phyloP scores from a whole-genome alignment of 2,329 filamentous ascomycete genomes.

The Escovopsis sp. region DNA sequence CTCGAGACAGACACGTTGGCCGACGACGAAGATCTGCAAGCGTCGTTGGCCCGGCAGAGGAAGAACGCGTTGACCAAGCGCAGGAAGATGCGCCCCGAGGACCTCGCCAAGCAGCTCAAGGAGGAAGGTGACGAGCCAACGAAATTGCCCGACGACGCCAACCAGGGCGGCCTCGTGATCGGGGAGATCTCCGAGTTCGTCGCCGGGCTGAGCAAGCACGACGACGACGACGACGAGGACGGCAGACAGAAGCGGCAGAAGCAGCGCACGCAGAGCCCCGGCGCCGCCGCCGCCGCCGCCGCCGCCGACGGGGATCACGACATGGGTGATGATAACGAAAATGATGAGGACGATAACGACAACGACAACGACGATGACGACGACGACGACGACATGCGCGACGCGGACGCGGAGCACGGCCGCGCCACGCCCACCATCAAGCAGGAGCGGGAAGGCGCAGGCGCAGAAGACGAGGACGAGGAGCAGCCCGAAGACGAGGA shows the following conservation, averaged over 20 bases:
- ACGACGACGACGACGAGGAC: constrained; percentile 35
- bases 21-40: constrained; percentile 88
- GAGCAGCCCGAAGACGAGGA: constrained; percentile 68
- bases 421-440: not conserved
- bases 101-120: constrained; percentile 68
- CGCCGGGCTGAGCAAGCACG: constrained; percentile 62
- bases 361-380: constrained; percentile 25
- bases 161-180: constrained; percentile 59
- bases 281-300: constrained; percentile 8
- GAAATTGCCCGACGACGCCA: constrained; percentile 26
- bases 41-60: constrained; percentile 69
- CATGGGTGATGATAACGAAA: constrained; percentile 24
- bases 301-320: constrained; percentile 26
- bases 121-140: constrained; percentile 42
- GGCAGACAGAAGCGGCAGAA: constrained; percentile 35
- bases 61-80: constrained; percentile 79
- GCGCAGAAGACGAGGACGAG: constrained; percentile 31
- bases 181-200: constrained; percentile 95
- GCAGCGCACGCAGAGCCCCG: constrained; percentile 19
- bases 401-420: constrained; percentile 21
- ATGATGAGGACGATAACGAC: constrained; percentile 22
- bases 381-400: constrained; percentile 25
- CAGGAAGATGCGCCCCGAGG: constrained; percentile 73
- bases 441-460: constrained; percentile 16
- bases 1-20: constrained; percentile 56